A percentile compares a stretch with the other conserved stretches of the same genome.
Evolutionary conservation across 2,329 filamentous ascomycete genomes (phyloP).

Genomic region (Exophiala aquamarina): DNA sequence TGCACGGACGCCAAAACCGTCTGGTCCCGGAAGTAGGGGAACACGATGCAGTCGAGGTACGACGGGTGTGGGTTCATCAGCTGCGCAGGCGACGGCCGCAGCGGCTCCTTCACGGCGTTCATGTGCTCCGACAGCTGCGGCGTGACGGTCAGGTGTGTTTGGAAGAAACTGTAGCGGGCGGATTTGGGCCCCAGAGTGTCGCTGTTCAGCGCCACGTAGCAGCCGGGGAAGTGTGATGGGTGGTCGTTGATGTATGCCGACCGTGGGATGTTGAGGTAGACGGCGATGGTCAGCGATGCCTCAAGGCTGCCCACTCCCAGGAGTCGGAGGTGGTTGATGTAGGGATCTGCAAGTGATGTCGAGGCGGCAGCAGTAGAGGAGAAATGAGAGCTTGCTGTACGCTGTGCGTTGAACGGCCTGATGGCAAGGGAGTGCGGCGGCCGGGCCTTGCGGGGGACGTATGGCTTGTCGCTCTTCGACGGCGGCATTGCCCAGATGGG

Average conservation of each 20-base stretch:
- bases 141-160: conserved; percentile 10
- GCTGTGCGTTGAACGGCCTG: too few species aligned
- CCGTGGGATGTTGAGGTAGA: conserved; percentile 16
- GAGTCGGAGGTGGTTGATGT: conserved; percentile 22
- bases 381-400: too few species aligned
- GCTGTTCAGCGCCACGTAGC: conserved; percentile 16
- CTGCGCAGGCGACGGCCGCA: conserved; percentile 18
- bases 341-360: conserved; percentile 7
- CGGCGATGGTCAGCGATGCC: conserved; percentile 20
- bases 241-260: conserved; percentile 25
- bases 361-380: conserved; percentile 28
- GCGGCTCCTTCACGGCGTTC: conserved; percentile 5
- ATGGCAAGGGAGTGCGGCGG: too few species aligned
- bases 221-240: conserved; percentile 20
- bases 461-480: neutral
- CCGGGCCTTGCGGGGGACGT: too few species aligned
- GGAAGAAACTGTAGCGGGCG: conserved; percentile 8
- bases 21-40: conserved; percentile 21
- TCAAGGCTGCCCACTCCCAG: conserved; percentile 12
- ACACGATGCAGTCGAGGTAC: conserved; percentile 26
- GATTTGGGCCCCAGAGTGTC: conserved; percentile 2
- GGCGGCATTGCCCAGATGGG: conserved; percentile 14
- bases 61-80: conserved; percentile 18
- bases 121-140: conserved; percentile 14
- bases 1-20: conserved; percentile 16